These are phyloP conservation scores for Paxillus ammoniavirescens DNA, from an alignment of 768 basidiomycete species.

Conservation along the genomic window DNA sequence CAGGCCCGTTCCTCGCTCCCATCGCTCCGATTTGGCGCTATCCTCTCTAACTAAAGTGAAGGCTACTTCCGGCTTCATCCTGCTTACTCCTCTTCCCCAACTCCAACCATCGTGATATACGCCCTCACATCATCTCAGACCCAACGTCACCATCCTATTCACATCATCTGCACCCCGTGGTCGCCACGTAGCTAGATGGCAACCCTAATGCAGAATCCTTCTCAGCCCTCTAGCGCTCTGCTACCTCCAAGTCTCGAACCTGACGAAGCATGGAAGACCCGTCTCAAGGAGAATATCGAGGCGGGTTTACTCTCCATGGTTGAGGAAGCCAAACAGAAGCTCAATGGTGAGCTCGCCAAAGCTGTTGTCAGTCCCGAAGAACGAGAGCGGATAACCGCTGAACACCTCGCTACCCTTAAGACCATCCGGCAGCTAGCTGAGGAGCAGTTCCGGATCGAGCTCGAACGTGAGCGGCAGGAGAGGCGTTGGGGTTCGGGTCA, in stretches of 20 bases:
- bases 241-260: slow-evolving; percentile 40
- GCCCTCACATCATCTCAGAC: neutral
- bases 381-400: slow-evolving; percentile 36
- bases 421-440: slow-evolving; percentile 44
- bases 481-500: slow-evolving; percentile 47
- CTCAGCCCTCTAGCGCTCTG: slow-evolving; percentile 9
- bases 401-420: slow-evolving; percentile 42
- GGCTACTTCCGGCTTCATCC: slow-evolving; percentile 9
- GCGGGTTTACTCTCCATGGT: slow-evolving; percentile 40
- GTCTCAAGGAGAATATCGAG: slow-evolving; percentile 51
- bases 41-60: slow-evolving; percentile 15
- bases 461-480: slow-evolving; percentile 49
- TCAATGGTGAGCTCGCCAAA: slow-evolving; percentile 50
- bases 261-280: slow-evolving; percentile 53
- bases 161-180: slow-evolving; percentile 3
- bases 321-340: slow-evolving; percentile 62
- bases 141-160: neutral
- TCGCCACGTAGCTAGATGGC: slow-evolving; percentile 19
- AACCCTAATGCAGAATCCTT: slow-evolving; percentile 18
- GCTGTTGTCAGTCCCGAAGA: slow-evolving; percentile 31
- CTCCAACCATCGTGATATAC: neutral
- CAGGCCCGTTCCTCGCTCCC: slow-evolving; percentile 27
- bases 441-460: slow-evolving; percentile 43
- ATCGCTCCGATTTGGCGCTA: slow-evolving; percentile 13
- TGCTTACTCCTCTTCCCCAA: slow-evolving; percentile 11